Conservation (phyloP, 1,284 basidiomycete genomes). For the Calocybe gambosa region DNA sequence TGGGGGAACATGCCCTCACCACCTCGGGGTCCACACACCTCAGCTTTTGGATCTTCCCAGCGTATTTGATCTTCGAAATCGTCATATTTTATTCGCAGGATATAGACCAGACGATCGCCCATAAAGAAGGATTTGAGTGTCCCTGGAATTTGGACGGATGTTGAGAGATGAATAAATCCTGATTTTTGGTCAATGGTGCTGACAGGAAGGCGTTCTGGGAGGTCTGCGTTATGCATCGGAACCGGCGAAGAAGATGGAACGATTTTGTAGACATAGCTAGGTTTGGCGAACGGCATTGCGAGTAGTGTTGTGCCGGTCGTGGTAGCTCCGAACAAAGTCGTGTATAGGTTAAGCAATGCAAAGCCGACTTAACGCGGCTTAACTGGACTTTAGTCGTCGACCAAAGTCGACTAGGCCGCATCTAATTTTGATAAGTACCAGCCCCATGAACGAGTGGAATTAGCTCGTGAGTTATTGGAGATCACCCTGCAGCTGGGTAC, state of each 20-base stretch:
- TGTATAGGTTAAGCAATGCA: too few species aligned
- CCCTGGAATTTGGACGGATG: conserved; percentile 7
- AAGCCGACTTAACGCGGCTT: too few species aligned
- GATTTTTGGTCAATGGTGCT: conserved; percentile 8
- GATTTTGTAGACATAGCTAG: conserved; percentile 9
- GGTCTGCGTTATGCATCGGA: conserved; percentile 3
- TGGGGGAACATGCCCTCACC: conserved; percentile 10
- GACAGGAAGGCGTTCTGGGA: conserved; percentile 7
- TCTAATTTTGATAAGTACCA: too few species aligned
- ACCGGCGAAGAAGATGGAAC: conserved; percentile 4
- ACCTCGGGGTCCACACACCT: conserved; percentile 10
- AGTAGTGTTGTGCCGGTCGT: not conserved
- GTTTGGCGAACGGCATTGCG: conserved; percentile 3
- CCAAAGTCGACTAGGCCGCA: too few species aligned
- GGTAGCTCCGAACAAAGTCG: not conserved
- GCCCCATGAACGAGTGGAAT: too few species aligned
- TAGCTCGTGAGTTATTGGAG: too few species aligned
- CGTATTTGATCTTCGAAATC: conserved; percentile 6
- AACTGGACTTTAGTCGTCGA: too few species aligned
- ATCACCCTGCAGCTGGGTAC: too few species aligned
- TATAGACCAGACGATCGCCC: conserved; percentile 6
- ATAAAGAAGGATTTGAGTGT: conserved; percentile 9
- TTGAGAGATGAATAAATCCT: conserved; percentile 9
- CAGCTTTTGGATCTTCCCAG: conserved; percentile 10
- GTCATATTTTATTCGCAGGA: conserved; percentile 7